Percentiles rank a stretch among this genome's conserved stretches.
Conservation (phyloP, 1,284 basidiomycete genomes). For the Apiotrichum gracile region DNA sequence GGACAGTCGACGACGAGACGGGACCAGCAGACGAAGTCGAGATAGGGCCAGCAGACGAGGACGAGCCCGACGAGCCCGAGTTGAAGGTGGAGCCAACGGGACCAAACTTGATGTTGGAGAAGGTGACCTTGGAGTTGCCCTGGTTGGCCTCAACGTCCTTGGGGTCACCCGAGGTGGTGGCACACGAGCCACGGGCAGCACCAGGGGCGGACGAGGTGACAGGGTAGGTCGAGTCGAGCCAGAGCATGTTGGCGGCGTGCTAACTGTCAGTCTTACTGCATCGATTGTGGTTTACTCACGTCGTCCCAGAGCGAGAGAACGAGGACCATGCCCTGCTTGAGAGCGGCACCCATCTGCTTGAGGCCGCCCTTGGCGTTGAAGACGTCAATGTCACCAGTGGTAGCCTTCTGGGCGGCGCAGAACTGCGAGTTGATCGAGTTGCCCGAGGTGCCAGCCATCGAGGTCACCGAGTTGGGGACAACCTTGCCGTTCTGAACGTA, state of each 20-base stretch:
- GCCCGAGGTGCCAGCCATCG: not conserved
- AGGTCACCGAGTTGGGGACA: not conserved
- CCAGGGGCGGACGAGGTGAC: not conserved
- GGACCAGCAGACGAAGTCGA: not conserved
- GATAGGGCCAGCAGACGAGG: not conserved
- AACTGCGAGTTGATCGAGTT: not conserved
- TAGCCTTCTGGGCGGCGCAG: not conserved
- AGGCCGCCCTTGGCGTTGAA: not conserved
- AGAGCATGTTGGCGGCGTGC: slow-evolving; percentile 3
- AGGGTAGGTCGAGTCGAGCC: slow-evolving; percentile 2
- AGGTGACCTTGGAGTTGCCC: not conserved
- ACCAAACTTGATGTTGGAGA: not conserved
- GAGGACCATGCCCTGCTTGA: not conserved
- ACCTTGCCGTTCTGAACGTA: slow-evolving; percentile 3
- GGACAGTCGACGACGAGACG: not conserved
- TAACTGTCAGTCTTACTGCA: too few relatives aligned
- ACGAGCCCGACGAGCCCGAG: not conserved
- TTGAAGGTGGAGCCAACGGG: not conserved
- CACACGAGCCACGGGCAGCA: not conserved
- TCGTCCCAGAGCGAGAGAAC: slow-evolving; percentile 4
- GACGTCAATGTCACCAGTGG: not conserved
- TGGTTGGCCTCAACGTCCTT: not conserved
- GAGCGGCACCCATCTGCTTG: not conserved
- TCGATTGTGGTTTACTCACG: too few relatives aligned
- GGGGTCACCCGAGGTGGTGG: not conserved